Base-by-base conservation (phyloP, 108 stramenopile genomes). In the Schizochytrium sp. region DNA sequence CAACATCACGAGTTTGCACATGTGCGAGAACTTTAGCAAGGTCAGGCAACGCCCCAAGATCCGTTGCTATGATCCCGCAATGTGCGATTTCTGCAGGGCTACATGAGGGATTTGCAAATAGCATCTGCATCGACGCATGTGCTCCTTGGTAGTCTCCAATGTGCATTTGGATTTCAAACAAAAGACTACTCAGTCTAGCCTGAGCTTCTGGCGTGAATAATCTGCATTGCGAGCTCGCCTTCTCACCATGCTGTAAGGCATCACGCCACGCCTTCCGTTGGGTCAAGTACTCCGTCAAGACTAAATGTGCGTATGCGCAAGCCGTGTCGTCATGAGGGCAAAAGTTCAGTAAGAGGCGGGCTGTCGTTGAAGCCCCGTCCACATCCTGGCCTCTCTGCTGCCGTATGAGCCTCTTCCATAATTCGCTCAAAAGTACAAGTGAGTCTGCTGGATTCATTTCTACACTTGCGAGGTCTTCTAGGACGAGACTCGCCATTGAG, bases 11-110 rank as follows among this genome's bases (percentile, higher is more conserved):
- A 7, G 10, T 38, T 28, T 7, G 44, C 2, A 15, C 64, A 15
- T 15, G 8, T 28, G 64, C 12, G 42, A 69, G 28, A 0, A 69
- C 64, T 28, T 38, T 44, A 8, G 64, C 64, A 7, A 69, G 42
- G 10, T 69, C 64, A 15, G 12, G 42, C 19, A 69, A 44, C 40
- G 64, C 64, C 42, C 64, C 64, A 38, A 69, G 42, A 69, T 38
- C 28, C 44, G 64, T 44, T 10, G 64, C 64, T 5, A 69, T 44
- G 7, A 38, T 7, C 5, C 64, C 64, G 28, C 64, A 69, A 3
- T 69, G 64, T 5, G 64, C 64, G 5, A 69, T 38, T 44, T 69
- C 64, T 38, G 64, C 64, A 7, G 64, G 64, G 64, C 64, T 69
- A 44, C 64, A 69, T 0, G 42, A 44, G 5, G 64, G 8, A 7